phyloP scores from a whole-genome alignment of 2,329 filamentous ascomycete genomes.

The Botryosphaeria dothidea region DNA sequence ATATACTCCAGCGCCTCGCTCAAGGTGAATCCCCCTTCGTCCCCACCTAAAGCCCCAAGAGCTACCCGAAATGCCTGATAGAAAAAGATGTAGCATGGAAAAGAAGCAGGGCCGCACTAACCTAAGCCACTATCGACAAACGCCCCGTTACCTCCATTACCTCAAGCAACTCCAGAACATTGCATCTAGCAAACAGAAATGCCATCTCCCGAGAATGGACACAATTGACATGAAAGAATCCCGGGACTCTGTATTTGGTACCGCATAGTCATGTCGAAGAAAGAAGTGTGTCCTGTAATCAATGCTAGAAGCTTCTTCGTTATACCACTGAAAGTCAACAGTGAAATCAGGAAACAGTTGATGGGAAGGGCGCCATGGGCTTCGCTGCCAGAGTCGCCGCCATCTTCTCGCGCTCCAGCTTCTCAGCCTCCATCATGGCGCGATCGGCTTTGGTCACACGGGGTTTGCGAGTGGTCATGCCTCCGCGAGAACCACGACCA shows the following conservation, averaged over 20 bases:
- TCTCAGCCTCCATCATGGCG: conserved; percentile 77
- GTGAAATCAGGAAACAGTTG: neutral
- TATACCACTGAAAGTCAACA: neutral
- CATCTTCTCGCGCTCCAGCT: conserved; percentile 68
- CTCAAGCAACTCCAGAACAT: conserved; percentile 3
- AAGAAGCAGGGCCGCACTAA: neutral
- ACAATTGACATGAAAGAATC: neutral
- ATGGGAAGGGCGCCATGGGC: conserved; percentile 4
- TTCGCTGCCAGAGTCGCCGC: conserved; percentile 29
- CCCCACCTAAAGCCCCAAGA: neutral
- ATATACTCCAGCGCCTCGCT: conserved; percentile 1
- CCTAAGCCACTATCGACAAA: conserved; percentile 7
- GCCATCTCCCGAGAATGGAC: neutral
- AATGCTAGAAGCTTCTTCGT: neutral
- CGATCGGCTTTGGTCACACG: conserved; percentile 85
- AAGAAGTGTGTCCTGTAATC: neutral
- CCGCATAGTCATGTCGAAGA: neutral
- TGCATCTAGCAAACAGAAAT: neutral
- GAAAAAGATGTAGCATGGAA: neutral
- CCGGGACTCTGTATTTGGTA: neutral
- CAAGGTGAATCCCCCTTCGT: neutral
- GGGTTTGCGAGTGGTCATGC: conserved; percentile 74
- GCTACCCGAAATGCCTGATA: conserved; percentile 1
- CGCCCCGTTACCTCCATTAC: neutral
- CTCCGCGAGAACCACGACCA: conserved; percentile 67